A percentile compares a stretch with the other conserved stretches of the same genome.
Evolutionary conservation across 2,329 filamentous ascomycete species (phyloP).

Genomic region (Metarhizium album): DNA sequence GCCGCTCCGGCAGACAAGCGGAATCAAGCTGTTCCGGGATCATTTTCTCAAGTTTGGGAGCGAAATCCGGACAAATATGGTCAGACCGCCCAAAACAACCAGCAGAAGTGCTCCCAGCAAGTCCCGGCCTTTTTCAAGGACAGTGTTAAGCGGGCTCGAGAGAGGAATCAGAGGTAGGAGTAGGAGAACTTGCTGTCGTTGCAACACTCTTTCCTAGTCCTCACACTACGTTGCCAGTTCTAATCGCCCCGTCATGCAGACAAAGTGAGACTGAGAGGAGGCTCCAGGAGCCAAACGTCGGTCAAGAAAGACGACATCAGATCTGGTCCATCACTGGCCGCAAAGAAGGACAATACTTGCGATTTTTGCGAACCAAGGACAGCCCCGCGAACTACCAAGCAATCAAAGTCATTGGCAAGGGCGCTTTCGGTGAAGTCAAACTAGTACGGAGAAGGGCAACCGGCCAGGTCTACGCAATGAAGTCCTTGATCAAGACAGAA

Average conservation of each 20-base stretch:
- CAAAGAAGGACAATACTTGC: constrained; percentile 85
- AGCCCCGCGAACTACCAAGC: constrained; percentile 91
- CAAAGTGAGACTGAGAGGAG: constrained; percentile 87
- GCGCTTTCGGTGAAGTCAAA: constrained; percentile 96
- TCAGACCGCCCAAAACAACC: constrained; percentile 13
- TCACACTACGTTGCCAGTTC: not conserved
- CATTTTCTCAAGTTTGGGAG: not conserved
- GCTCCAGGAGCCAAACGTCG: constrained; percentile 64
- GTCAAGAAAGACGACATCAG: constrained; percentile 66
- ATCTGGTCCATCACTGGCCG: constrained; percentile 76
- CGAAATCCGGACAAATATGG: not conserved
- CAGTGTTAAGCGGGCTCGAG: constrained; percentile 88
- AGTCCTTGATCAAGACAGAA: constrained; percentile 95
- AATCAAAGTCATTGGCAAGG: constrained; percentile 97
- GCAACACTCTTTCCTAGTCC: not conserved
- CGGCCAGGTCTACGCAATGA: constrained; percentile 95
- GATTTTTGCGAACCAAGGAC: constrained; percentile 88
- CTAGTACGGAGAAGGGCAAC: constrained; percentile 93
- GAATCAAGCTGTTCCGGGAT: not conserved
- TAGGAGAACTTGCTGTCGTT: constrained; percentile 30
- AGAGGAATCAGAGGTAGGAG: constrained; percentile 81
- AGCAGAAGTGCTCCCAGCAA: constrained; percentile 58
- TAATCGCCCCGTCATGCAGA: constrained; percentile 33
- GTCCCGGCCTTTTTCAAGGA: constrained; percentile 96
- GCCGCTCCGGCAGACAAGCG: not conserved